Percentiles rank a stretch among this genome's conserved stretches.
Evolutionary conservation across 306 rosid genomes (phyloP).

Genomic region (Dalbergia cochinchinensis): DNA sequence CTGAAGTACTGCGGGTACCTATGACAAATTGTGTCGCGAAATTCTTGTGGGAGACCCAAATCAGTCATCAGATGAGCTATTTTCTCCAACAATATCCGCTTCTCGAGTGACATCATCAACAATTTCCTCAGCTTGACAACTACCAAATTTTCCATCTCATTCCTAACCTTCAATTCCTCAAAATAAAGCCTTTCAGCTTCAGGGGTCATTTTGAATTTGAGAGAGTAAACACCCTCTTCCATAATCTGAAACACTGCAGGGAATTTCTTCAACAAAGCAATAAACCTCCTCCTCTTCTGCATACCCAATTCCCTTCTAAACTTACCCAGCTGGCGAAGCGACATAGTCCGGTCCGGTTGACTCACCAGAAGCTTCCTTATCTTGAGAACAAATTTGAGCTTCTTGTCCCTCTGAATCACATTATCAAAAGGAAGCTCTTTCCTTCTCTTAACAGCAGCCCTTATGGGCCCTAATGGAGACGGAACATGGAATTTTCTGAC

Average conservation of each 20-base stretch:
- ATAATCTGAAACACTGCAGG: constrained; percentile 79
- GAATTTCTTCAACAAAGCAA: constrained; percentile 77
- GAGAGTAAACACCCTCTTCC: constrained; percentile 78
- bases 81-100: constrained; percentile 79
- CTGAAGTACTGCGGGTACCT: constrained; percentile 81
- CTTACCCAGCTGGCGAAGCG: constrained; percentile 74
- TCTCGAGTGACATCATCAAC: constrained; percentile 86
- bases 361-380: constrained; percentile 74
- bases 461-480: constrained; percentile 55
- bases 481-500: constrained; percentile 41
- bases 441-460: constrained; percentile 86
- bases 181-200: constrained; percentile 85
- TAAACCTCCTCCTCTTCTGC: constrained; percentile 66
- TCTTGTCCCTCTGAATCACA: constrained; percentile 87
- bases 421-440: constrained; percentile 81
- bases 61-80: constrained; percentile 77
- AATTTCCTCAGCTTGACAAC: constrained; percentile 79
- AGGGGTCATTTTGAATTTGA: constrained; percentile 70
- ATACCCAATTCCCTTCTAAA: constrained; percentile 78
- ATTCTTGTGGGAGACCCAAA: constrained; percentile 79
- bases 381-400: constrained; percentile 78
- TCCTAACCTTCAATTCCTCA: constrained; percentile 77
- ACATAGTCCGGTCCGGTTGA: constrained; percentile 78
- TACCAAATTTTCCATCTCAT: constrained; percentile 86
- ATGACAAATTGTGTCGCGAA: constrained; percentile 86